Percentiles rank a stretch among this genome's conserved stretches.
phyloP scores from a whole-genome alignment of 148 eudicot species.

The Rhododendron mucronatum region DNA sequence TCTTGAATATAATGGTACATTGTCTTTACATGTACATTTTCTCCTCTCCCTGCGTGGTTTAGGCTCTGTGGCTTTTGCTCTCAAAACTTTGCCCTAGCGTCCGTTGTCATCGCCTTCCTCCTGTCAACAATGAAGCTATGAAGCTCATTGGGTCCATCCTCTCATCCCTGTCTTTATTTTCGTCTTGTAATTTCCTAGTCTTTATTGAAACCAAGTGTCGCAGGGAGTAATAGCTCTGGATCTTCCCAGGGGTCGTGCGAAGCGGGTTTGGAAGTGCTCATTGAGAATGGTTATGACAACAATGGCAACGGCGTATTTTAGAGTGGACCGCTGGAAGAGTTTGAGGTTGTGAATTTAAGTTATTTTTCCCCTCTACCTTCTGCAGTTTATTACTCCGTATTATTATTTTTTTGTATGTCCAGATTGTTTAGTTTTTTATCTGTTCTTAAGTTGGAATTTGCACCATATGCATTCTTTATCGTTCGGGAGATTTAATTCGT shows the following conservation, averaged over 20 bases:
- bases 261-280: slow-evolving; percentile 23
- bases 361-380: background rate
- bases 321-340: slow-evolving; percentile 23
- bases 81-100: no score
- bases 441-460: background rate
- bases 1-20: no score
- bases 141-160: slow-evolving; percentile 41
- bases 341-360: slow-evolving; percentile 44
- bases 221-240: slow-evolving; percentile 27
- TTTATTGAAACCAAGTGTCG: slow-evolving; percentile 14
- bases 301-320: slow-evolving; percentile 19
- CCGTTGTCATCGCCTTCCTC: no score
- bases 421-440: background rate
- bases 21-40: no score
- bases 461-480: background rate
- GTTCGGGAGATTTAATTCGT: background rate
- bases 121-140: slow-evolving; percentile 10
- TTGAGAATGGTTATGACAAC: slow-evolving; percentile 13
- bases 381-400: background rate
- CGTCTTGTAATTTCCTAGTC: no score
- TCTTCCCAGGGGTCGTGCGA: slow-evolving; percentile 20
- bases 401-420: background rate
- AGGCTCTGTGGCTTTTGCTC: no score
- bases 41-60: no score
- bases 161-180: background rate